Evolutionary conservation across 805 yeast genomes (phyloP), one percentile per base, ranked within the genome.

Genomic region (Yarrowia sp.): DNA sequence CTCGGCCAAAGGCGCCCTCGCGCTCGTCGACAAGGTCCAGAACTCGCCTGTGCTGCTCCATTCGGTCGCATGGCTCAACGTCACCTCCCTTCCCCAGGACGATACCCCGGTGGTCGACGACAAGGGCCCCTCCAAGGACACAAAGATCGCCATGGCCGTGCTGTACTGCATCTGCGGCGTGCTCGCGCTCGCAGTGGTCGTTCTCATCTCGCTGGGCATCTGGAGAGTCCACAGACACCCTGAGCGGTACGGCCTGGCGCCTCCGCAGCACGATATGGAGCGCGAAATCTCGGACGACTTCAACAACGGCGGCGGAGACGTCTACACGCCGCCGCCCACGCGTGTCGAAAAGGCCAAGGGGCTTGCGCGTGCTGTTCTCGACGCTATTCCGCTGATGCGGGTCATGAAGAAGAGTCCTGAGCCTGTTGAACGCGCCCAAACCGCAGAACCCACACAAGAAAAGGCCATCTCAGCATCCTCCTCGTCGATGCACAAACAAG

Each of bases 351-450:
- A 38, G 3, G 76, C 76, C 24, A 67, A 66, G 16, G 75, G 76
- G 4, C 66, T 73, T n/a, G 76, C 76, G 6, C 62, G 72, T 19
- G 76, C 76, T 1, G 73, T 73, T 19, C 64, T 73, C 46, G 76
- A 73, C 63, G 69, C 76, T 9, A 69, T 73, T 39, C 76, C 76
- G 10, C 62, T 73, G 14, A 72, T 73, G 35, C 56, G 61, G 10
- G 61, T 55, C 8, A 55, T 29, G 27, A 19, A 13, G 35, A 27
- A 8, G 4, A 22, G 13, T n/a, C n/a, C n/a, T n/a, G 47, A 41
- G 8, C 29, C 29, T 27, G 29, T 12, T 2, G 9, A 27, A 4
- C 12, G 10, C 3, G 29, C n/a, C n/a, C n/a, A 27, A 6, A 27
- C 14, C 18, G 36, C 1, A n/a, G 36, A 14, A n/a, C 14, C 9